Conservation (phyloP, 805 yeast species). For the Candida nemodendra region DNA sequence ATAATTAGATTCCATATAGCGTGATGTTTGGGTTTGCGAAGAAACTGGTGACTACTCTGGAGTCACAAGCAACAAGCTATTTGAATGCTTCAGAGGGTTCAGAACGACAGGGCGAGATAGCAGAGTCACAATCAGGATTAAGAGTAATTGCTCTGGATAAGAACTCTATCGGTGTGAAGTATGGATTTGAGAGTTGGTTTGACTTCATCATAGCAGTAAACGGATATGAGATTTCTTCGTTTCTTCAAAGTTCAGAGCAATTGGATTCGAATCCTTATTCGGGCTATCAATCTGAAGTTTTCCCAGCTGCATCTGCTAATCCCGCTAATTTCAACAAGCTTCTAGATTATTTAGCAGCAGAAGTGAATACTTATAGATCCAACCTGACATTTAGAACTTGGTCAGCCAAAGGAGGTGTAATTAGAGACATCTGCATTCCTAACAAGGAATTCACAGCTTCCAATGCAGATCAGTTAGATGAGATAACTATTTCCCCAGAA, state of each 20-base stretch:
- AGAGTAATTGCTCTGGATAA: constrained; percentile 52
- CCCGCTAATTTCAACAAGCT: constrained; percentile 19
- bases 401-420: constrained; percentile 82
- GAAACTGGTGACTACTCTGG: constrained; percentile 55
- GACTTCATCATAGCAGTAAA: constrained; percentile 84
- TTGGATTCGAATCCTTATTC: constrained; percentile 30
- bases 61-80: constrained; percentile 33
- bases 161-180: constrained; percentile 45
- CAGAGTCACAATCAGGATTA: constrained; percentile 45
- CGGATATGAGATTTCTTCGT: constrained; percentile 54
- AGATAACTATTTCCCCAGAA: constrained; percentile 24
- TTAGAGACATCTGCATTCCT: constrained; percentile 40
- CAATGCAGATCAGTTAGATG: constrained; percentile 27
- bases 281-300: constrained; percentile 1
- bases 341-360: constrained; percentile 26
- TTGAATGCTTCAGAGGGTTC: constrained; percentile 30
- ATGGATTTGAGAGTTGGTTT: constrained; percentile 79
- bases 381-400: constrained; percentile 62
- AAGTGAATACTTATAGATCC: constrained; percentile 25
- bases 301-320: not conserved
- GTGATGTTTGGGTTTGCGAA: constrained; percentile 65
- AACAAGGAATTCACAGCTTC: constrained; percentile 22
- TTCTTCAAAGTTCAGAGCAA: constrained; percentile 23
- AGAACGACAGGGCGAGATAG: constrained; percentile 33
- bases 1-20: too few species aligned